These are phyloP conservation scores for Fonsecaea monophora DNA, from an alignment of 2,329 filamentous ascomycete genomes.

Conservation along the genomic window DNA sequence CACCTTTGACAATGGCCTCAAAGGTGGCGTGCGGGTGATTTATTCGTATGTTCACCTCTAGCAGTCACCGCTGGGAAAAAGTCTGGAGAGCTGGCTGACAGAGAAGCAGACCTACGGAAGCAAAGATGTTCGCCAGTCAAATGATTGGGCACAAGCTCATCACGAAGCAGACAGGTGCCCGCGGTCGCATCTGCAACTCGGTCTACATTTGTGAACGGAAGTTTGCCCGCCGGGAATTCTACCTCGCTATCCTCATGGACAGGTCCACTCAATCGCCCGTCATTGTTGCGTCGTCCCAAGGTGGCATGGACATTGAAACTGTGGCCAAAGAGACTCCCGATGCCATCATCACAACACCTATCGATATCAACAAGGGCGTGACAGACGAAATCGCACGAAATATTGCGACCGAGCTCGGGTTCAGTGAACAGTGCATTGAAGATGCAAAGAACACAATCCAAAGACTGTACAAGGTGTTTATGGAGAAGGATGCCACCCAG, in stretches of 20 bases:
- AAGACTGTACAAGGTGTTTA: constrained; percentile 98
- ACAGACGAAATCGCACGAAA: constrained; percentile 92
- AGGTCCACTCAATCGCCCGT: constrained; percentile 87
- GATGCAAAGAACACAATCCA: constrained; percentile 96
- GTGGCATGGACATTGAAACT: constrained; percentile 98
- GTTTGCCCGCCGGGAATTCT: constrained; percentile 98
- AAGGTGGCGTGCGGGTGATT: constrained; percentile 97
- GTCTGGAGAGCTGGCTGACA: constrained; percentile 20
- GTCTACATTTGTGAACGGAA: constrained; percentile 99
- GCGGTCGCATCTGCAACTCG: constrained; percentile 90
- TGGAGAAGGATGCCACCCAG: constrained; percentile 97
- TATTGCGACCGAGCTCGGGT: constrained; percentile 90
- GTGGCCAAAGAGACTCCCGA: constrained; percentile 98
- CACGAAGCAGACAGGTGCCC: constrained; percentile 98
- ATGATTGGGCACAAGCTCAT: constrained; percentile 99
- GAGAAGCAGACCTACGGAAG: constrained; percentile 72
- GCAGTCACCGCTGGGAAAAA: neutral
- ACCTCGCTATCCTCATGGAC: constrained; percentile 98
- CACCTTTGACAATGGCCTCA: constrained; percentile 96
- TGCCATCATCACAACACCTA: constrained; percentile 90
- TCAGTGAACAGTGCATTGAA: constrained; percentile 96
- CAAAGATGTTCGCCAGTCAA: constrained; percentile 96
- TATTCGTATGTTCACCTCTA: constrained; percentile 72
- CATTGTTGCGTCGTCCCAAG: constrained; percentile 96
- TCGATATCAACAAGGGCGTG: constrained; percentile 93